Percentiles rank a stretch among this genome's conserved stretches.
phyloP scores from a whole-genome alignment of 2,329 filamentous ascomycete genomes.

The Phialophora macrospora region DNA sequence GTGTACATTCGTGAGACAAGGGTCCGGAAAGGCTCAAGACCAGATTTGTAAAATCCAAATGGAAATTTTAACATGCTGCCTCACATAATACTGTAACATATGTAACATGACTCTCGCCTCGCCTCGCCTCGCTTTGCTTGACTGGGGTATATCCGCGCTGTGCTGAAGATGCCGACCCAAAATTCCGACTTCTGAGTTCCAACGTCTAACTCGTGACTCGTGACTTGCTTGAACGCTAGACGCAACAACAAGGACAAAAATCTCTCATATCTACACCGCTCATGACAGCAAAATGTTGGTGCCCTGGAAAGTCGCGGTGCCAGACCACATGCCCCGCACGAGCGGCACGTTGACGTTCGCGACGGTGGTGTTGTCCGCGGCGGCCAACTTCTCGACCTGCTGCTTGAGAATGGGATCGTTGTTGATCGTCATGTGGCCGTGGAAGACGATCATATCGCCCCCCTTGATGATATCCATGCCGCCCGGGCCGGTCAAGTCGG shows the following conservation, averaged over 20 bases:
- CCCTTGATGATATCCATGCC: slow-evolving; percentile 39
- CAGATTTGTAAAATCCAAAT: neutral
- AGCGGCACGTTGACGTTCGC: slow-evolving; percentile 28
- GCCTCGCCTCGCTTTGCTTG: too few species aligned
- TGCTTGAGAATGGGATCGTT: slow-evolving; percentile 29
- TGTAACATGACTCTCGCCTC: too few species aligned
- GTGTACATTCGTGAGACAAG: neutral
- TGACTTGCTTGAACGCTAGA: slow-evolving; percentile 24
- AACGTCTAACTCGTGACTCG: too few species aligned
- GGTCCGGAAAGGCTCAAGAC: neutral
- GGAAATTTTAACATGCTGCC: neutral
- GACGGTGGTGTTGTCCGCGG: slow-evolving; percentile 22
- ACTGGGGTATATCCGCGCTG: neutral
- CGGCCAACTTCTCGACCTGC: slow-evolving; percentile 22
- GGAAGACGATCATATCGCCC: slow-evolving; percentile 37
- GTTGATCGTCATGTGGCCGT: slow-evolving; percentile 35
- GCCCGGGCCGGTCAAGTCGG: slow-evolving; percentile 36
- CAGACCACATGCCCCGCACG: slow-evolving; percentile 37
- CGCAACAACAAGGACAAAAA: neutral
- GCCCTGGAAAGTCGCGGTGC: slow-evolving; percentile 26
- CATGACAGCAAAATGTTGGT: slow-evolving; percentile 24
- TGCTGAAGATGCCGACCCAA: neutral
- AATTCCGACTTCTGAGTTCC: too few species aligned
- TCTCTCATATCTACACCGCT: neutral
- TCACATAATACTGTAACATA: too few species aligned